A percentile compares a stretch with the other conserved stretches of the same genome.
Evolutionary conservation across 2,329 filamentous ascomycete genomes (phyloP).

Genomic region (Penicillium paneum): DNA sequence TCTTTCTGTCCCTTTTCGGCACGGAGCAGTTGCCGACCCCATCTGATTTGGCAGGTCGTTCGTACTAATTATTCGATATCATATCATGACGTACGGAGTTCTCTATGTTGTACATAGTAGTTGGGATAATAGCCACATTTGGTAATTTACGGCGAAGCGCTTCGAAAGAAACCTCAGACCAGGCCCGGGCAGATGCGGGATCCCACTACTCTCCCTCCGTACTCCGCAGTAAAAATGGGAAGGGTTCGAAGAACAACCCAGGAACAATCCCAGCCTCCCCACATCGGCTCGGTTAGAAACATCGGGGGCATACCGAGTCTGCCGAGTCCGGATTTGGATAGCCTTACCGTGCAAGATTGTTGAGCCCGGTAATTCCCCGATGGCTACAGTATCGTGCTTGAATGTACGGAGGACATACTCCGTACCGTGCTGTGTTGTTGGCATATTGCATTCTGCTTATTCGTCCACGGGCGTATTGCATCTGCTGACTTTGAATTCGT

Average conservation of each 20-base stretch:
- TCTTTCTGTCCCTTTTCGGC: neutral
- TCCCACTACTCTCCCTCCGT: neutral
- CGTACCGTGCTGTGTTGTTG: neutral
- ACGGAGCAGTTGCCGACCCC: constrained; percentile 2
- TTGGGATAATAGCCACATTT: neutral
- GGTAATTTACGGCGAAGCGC: neutral
- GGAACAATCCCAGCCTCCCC: constrained; percentile 3
- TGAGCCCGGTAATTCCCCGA: constrained; percentile 3
- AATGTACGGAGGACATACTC: neutral
- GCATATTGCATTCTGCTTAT: neutral
- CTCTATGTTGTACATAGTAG: neutral
- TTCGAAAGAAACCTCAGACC: neutral
- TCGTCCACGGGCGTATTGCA: too few species aligned
- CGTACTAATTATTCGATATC: neutral
- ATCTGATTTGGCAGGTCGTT: neutral
- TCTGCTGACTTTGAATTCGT: neutral
- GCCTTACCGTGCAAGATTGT: neutral
- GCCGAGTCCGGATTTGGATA: constrained; percentile 6
- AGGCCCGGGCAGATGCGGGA: neutral
- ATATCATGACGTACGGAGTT: neutral
- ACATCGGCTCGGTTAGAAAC: constrained; percentile 12
- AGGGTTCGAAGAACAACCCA: constrained; percentile 1
- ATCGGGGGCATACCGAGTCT: constrained; percentile 10
- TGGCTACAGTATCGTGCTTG: neutral
- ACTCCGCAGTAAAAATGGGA: neutral